Evolutionary conservation across 2,329 filamentous ascomycete genomes (phyloP).

Genomic region (Alternaria sp.): DNA sequence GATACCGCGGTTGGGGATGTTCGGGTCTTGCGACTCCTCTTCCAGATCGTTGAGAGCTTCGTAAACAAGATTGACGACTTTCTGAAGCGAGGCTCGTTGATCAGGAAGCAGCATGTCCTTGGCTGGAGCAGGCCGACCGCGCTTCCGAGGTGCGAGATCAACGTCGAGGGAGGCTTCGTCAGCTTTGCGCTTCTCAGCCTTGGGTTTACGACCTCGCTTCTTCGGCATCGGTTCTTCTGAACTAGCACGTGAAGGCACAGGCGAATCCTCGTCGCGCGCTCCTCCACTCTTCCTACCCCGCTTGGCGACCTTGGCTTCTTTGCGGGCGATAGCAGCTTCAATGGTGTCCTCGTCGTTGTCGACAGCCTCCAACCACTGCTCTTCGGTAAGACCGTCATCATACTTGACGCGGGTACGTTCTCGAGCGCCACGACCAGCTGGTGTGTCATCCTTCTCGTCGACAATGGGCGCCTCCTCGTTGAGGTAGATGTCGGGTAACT

Average conservation of each 20-base stretch:
- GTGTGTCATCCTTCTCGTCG: conserved; percentile 77
- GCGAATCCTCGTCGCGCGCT: conserved; percentile 66
- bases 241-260: conserved; percentile 78
- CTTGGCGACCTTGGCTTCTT: conserved; percentile 82
- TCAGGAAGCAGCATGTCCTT: conserved; percentile 73
- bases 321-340: conserved; percentile 89
- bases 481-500: conserved; percentile 93
- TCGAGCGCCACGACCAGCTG: conserved; percentile 84
- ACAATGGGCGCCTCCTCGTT: conserved; percentile 81
- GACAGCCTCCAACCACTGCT: conserved; percentile 98
- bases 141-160: conserved; percentile 69
- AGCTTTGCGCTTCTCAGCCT: conserved; percentile 85
- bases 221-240: conserved; percentile 81
- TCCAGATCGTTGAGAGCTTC: conserved; percentile 84
- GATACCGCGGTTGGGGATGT: conserved; percentile 73
- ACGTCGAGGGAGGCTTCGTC: conserved; percentile 69
- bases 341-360: conserved; percentile 95
- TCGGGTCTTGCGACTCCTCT: conserved; percentile 69
- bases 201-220: conserved; percentile 80
- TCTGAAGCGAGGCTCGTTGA: conserved; percentile 79
- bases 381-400: conserved; percentile 95
- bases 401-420: conserved; percentile 95
- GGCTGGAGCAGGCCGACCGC: conserved; percentile 66
- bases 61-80: conserved; percentile 76
- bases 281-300: conserved; percentile 75